phyloP scores from a whole-genome alignment of 139 green algal genomes.

The Tetraselmis chui region DNA sequence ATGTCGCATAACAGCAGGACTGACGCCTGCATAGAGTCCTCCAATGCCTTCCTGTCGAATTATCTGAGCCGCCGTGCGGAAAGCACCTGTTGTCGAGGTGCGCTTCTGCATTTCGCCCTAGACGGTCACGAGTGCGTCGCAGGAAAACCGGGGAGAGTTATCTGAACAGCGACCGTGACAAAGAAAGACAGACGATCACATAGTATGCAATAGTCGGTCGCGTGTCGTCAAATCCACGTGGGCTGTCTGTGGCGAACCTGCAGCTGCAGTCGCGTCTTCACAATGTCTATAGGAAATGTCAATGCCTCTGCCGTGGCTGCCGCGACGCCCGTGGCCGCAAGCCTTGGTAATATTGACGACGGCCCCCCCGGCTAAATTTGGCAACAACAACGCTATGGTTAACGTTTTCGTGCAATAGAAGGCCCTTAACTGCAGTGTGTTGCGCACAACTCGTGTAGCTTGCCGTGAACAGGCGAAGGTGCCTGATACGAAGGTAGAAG shows the following conservation, averaged over 20 bases:
- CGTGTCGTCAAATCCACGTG: not conserved
- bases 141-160: too few species aligned
- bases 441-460: too few species aligned
- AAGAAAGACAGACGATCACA: not conserved
- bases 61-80: conserved; percentile 16
- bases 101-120: not conserved
- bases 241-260: conserved; percentile 15
- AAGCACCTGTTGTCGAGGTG: not conserved
- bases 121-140: not conserved
- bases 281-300: conserved; percentile 50
- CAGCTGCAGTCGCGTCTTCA: conserved; percentile 59
- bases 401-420: too few species aligned
- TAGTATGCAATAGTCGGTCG: not conserved
- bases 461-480: too few species aligned
- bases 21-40: conserved; percentile 44
- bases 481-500: too few species aligned
- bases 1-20: conserved; percentile 44
- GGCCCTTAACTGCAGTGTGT: too few species aligned
- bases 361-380: too few species aligned
- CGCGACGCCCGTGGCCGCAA: not conserved
- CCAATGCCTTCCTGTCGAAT: conserved; percentile 26
- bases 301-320: conserved; percentile 26
- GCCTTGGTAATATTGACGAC: not conserved
- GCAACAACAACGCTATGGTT: too few species aligned
- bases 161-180: not conserved